A percentile compares a stretch with the other conserved stretches of the same genome.
phyloP scores from a whole-genome alignment of 179 eudicot species.

The Silene noctiflora region DNA sequence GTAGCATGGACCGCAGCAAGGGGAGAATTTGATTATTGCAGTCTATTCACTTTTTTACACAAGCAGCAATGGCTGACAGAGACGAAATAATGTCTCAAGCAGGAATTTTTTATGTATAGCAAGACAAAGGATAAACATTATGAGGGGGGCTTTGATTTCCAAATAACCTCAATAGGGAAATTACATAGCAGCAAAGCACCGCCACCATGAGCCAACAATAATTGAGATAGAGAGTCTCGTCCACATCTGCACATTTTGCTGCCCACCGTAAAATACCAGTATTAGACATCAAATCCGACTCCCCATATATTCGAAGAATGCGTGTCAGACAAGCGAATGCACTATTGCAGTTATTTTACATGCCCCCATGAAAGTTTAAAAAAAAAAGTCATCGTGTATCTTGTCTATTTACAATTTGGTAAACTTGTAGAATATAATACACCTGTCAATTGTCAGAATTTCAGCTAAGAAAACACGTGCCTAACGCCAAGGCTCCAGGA shows the following conservation, averaged over 20 bases:
- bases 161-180: background rate
- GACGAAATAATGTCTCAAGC: background rate
- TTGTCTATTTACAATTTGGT: too few species aligned
- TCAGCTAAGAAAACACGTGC: background rate
- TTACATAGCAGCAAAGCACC: background rate
- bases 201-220: background rate
- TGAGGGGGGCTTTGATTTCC: background rate
- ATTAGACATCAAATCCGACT: background rate
- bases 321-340: background rate
- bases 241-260: background rate
- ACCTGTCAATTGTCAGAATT: background rate
- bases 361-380: too few species aligned
- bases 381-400: too few species aligned
- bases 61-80: background rate
- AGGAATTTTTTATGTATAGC: background rate
- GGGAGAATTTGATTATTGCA: background rate
- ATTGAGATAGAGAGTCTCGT: background rate
- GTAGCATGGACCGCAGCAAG: background rate
- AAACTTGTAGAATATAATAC: background rate
- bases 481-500: background rate
- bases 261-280: background rate
- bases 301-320: background rate
- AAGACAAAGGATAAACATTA: background rate
- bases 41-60: too few species aligned
- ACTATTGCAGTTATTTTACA: too few species aligned